Conservation (phyloP, 306 rosid species). For the Mimosa bimucronata region DNA sequence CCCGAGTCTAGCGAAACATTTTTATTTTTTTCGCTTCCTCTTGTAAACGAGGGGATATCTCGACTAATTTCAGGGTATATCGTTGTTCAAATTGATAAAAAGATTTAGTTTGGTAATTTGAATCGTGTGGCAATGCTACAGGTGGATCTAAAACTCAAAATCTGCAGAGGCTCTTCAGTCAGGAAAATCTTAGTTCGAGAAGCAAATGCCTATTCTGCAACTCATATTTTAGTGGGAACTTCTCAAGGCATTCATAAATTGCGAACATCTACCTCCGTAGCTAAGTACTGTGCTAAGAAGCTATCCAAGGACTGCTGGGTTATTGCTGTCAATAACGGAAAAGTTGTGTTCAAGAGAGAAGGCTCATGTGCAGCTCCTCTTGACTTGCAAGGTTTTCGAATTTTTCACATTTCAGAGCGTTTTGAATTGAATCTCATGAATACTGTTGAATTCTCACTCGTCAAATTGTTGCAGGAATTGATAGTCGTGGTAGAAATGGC, state of each 20-base stretch:
- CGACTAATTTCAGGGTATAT: neutral
- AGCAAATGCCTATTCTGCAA: slow-evolving; percentile 71
- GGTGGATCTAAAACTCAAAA: slow-evolving; percentile 93
- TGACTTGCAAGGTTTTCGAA: slow-evolving; percentile 56
- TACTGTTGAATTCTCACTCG: slow-evolving; percentile 28
- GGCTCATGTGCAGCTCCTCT: slow-evolving; percentile 36
- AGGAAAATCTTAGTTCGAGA: slow-evolving; percentile 79
- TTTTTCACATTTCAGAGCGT: slow-evolving; percentile 3
- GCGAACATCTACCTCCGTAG: slow-evolving; percentile 72
- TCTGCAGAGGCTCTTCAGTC: slow-evolving; percentile 78
- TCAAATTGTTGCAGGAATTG: slow-evolving; percentile 53
- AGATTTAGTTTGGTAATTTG: neutral
- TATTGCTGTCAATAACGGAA: slow-evolving; percentile 83
- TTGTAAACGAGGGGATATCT: neutral
- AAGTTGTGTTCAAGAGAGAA: slow-evolving; percentile 69
- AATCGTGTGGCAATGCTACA: slow-evolving; percentile 42
- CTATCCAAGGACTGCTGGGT: slow-evolving; percentile 65
- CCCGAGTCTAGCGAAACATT: neutral
- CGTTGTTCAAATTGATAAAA: neutral
- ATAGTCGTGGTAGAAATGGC: slow-evolving; percentile 45
- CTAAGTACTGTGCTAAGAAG: slow-evolving; percentile 90
- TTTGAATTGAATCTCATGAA: slow-evolving; percentile 13
- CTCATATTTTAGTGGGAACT: slow-evolving; percentile 75
- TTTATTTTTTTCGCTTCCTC: neutral
- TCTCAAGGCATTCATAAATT: slow-evolving; percentile 63